Conservation (phyloP, 2,329 filamentous ascomycete species). For the Phaeosphaeria sp. region DNA sequence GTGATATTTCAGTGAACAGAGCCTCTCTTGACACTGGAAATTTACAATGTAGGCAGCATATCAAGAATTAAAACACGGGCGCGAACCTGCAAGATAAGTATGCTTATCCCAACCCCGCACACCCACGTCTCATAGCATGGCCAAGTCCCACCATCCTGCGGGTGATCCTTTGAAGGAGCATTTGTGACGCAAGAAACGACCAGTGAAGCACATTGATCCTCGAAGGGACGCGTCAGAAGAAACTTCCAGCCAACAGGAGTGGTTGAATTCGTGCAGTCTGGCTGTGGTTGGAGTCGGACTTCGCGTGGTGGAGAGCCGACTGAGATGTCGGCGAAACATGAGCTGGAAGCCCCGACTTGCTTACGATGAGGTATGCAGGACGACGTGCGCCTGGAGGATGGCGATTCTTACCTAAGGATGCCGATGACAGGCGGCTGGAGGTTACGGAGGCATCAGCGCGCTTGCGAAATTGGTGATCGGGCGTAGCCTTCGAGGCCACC, state of each 20-base stretch:
- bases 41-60: background rate
- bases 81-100: constrained; percentile 1
- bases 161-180: constrained; percentile 8
- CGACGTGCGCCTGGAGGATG: background rate
- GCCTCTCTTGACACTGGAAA: background rate
- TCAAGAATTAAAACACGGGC: background rate
- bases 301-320: constrained; percentile 41
- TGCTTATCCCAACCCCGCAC: constrained; percentile 8
- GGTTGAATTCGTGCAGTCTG: constrained; percentile 16
- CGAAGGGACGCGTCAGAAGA: constrained; percentile 30
- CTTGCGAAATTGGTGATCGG: background rate
- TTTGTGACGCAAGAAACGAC: constrained; percentile 22
- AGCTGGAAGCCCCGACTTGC: constrained; percentile 25
- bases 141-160: constrained; percentile 11
- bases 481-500: background rate
- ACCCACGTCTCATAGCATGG: constrained; percentile 7
- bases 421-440: background rate
- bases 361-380: constrained; percentile 5
- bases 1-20: no score
- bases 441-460: background rate
- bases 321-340: constrained; percentile 32
- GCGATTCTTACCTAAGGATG: background rate
- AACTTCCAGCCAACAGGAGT: constrained; percentile 14
- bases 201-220: constrained; percentile 11
- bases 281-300: constrained; percentile 15